These are phyloP conservation scores for Yamadazyma kanchanaburiensis DNA, from an alignment of 1,139 yeast species.

Conservation along the genomic window DNA sequence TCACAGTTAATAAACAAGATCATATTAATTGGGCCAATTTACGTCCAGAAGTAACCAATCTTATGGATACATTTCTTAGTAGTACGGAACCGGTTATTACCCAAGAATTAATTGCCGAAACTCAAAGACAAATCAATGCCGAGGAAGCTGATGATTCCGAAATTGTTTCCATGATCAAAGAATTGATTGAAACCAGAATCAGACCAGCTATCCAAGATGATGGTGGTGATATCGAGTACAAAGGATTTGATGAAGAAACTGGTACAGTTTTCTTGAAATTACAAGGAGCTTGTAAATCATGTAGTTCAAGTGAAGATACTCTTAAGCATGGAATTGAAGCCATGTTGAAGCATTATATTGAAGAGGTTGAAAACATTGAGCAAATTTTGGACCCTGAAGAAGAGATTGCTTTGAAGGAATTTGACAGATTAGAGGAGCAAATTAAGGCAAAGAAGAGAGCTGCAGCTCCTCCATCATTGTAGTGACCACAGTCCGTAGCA, in stretches of 20 bases:
- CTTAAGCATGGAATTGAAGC: slow-evolving; percentile 78
- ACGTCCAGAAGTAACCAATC: slow-evolving; percentile 43
- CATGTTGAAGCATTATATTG: slow-evolving; percentile 82
- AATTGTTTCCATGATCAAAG: slow-evolving; percentile 55
- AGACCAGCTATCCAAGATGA: slow-evolving; percentile 74
- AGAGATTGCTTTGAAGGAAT: slow-evolving; percentile 59
- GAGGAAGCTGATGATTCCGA: slow-evolving; percentile 46
- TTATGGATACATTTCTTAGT: slow-evolving; percentile 37
- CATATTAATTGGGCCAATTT: slow-evolving; percentile 45
- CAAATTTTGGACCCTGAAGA: slow-evolving; percentile 55
- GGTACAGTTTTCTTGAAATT: slow-evolving; percentile 73
- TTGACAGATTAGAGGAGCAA: slow-evolving; percentile 60
- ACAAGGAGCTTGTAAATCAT: slow-evolving; percentile 81
- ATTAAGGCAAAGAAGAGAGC: slow-evolving; percentile 20
- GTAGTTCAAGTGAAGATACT: slow-evolving; percentile 75
- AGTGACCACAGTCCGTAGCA: too few species aligned
- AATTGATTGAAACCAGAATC: slow-evolving; percentile 57
- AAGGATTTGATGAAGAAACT: slow-evolving; percentile 62
- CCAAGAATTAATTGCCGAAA: slow-evolving; percentile 38
- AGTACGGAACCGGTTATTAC: slow-evolving; percentile 49
- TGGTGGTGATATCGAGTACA: slow-evolving; percentile 77
- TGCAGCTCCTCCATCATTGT: slow-evolving; percentile 26
- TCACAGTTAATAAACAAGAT: slow-evolving; percentile 47
- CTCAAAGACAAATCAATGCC: slow-evolving; percentile 28
- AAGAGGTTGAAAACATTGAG: slow-evolving; percentile 73